phyloP scores from a whole-genome alignment of 176 grass and related monocot species.

The Olyra latifolia region DNA sequence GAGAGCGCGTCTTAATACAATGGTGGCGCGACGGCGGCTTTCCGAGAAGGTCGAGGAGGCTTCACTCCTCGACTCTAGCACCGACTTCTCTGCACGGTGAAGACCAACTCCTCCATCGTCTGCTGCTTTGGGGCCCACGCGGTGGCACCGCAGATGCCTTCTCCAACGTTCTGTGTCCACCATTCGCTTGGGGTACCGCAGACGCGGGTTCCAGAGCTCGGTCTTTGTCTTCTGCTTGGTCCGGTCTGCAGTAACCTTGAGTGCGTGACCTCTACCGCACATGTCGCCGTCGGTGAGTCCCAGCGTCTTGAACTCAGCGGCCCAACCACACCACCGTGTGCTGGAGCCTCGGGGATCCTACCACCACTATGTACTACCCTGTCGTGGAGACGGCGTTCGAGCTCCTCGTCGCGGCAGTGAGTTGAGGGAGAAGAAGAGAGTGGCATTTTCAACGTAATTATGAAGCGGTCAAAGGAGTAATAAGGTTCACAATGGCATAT shows the following conservation, averaged over 20 bases:
- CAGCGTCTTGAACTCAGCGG: constrained; percentile 58
- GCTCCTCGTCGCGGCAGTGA: constrained; percentile 79
- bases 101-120: constrained; percentile 28
- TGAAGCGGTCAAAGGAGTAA: too few relatives aligned
- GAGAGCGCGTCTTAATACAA: neutral
- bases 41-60: accelerated
- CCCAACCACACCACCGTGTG: constrained; percentile 55
- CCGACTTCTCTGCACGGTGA: constrained; percentile 61
- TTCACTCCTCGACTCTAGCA: constrained; percentile 64
- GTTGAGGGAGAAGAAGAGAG: too few relatives aligned
- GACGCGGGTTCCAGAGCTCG: constrained; percentile 39
- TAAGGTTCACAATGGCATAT: too few relatives aligned
- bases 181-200: constrained; percentile 53
- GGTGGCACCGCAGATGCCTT: constrained; percentile 32
- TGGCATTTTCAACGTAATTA: too few relatives aligned
- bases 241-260: neutral
- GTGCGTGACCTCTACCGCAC: constrained; percentile 17
- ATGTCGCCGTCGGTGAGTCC: constrained; percentile 58
- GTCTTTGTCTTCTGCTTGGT: constrained; percentile 41
- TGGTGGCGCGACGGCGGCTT: constrained; percentile 58
- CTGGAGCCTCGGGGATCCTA: constrained; percentile 49
- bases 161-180: constrained; percentile 15
- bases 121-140: constrained; percentile 58
- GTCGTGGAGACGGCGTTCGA: constrained; percentile 32
- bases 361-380: constrained; percentile 8